Base-by-base conservation (phyloP, 2,329 filamentous ascomycete genomes). In the Sclerotinia trifoliorum region DNA sequence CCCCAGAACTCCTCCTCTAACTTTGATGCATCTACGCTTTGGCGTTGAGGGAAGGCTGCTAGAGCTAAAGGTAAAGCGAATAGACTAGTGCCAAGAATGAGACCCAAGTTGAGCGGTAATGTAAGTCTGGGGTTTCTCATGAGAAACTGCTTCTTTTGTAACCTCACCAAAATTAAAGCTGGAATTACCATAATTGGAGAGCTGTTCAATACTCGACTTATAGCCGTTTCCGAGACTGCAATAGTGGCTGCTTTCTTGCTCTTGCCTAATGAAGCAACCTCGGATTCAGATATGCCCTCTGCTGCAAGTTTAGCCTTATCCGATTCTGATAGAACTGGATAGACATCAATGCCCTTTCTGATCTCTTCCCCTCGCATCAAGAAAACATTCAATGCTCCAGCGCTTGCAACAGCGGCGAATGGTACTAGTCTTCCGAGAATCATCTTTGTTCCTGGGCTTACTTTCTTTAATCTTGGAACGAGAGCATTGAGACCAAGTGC, bases 321-420 rank as follows among this genome's bases (percentile, higher is more conserved):
- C 21, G 84, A 84, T 5, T 88, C 88, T 2, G 89, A 89, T 15
- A 94, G 85, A 8, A 93, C 89, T 1, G 94, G 93, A 79, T 90
- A 97, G 49, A 99, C 88, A 79, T 98, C 92, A 76, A 99, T 99
- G 65, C 95, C 95, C 70, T 87, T 87, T 76, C 91, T 86, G 75
- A 99, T 98, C 82, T 99, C 95, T 80, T 97, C 94, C 71, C 93
- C 90, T 69, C 95, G 92, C 95, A 99, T 99, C 67, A 99, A 86
- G 80, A 97, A 96, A 35, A 97, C 95, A 80, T 99, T 99, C 71
- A 99, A 84, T 1, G 89, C 93, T 76, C 93, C 94, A 5, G 95
- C 95, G 69, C 88, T 91, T 42, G 94, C 94, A 15, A 99, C 95
- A 17, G 95, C 95, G 0, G 94, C 95, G 77, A 99, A 99, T 35